A percentile compares a stretch with the other conserved stretches of the same genome.
phyloP scores from a whole-genome alignment of 257 asterid species.

The Oldenlandia corymbosa region DNA sequence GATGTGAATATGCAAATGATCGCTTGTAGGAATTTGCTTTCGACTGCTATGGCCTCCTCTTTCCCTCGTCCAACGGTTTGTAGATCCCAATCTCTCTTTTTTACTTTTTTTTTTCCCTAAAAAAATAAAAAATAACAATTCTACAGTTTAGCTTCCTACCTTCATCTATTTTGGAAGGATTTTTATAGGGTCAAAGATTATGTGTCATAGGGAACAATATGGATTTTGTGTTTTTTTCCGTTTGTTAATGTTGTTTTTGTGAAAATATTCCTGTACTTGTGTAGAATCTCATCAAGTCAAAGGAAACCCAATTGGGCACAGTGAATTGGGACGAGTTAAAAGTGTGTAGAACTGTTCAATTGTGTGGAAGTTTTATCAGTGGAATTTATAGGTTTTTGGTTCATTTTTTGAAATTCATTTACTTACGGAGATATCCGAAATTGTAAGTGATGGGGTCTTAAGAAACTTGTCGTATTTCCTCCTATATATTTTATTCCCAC shows the following conservation, averaged over 20 bases:
- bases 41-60: slow-evolving; percentile 25
- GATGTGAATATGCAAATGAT: slow-evolving; percentile 15
- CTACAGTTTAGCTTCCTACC: background rate
- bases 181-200: background rate
- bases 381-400: too few relatives aligned
- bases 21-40: slow-evolving; percentile 3
- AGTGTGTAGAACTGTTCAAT: background rate
- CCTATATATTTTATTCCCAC: background rate
- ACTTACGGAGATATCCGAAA: too few relatives aligned
- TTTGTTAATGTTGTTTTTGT: background rate
- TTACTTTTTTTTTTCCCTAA: too few relatives aligned
- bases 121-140: too few relatives aligned
- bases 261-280: background rate
- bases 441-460: too few relatives aligned
- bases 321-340: background rate
- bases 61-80: slow-evolving; percentile 22
- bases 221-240: background rate
- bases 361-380: too few relatives aligned
- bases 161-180: background rate
- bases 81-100: background rate
- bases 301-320: background rate
- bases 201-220: background rate
- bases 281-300: background rate
- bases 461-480: too few relatives aligned
- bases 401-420: too few relatives aligned